Conservation (phyloP, 768 basidiomycete genomes). For the Royoungia palumana region DNA sequence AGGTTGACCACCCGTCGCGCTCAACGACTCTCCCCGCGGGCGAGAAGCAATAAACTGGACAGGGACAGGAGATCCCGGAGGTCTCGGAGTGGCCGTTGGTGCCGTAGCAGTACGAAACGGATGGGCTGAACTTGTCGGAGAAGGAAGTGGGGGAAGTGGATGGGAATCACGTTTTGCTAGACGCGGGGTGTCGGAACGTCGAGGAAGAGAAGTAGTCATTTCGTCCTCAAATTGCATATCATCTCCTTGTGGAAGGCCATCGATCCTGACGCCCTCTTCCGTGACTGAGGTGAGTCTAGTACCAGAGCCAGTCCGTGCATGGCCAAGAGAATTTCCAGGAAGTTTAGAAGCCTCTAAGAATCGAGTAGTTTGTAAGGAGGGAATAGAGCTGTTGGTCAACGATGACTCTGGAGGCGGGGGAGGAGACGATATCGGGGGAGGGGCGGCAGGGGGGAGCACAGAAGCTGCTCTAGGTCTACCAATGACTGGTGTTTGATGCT, state of each 20-base stretch:
- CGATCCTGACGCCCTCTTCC: slow-evolving; percentile 51
- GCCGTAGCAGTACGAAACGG: slow-evolving; percentile 27
- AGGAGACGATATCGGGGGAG: slow-evolving; percentile 59
- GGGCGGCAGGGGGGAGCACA: slow-evolving; percentile 60
- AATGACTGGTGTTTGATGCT: slow-evolving; percentile 20
- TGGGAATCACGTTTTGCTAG: slow-evolving; percentile 51
- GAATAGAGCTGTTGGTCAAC: slow-evolving; percentile 22
- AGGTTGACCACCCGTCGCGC: slow-evolving; percentile 26
- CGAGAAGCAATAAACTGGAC: slow-evolving; percentile 43
- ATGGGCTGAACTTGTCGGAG: slow-evolving; percentile 36
- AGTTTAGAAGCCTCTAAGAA: slow-evolving; percentile 39
- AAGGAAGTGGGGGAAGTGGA: slow-evolving; percentile 66
- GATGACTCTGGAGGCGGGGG: slow-evolving; percentile 48
- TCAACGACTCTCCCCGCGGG: slow-evolving; percentile 56
- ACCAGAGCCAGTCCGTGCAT: slow-evolving; percentile 54
- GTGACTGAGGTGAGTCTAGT: slow-evolving; percentile 56
- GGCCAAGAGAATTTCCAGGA: slow-evolving; percentile 50
- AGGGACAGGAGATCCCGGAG: slow-evolving; percentile 49
- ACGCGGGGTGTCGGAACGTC: slow-evolving; percentile 42
- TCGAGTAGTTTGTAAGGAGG: slow-evolving; percentile 30
- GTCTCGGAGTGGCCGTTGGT: slow-evolving; percentile 23
- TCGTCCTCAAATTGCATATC: slow-evolving; percentile 31
- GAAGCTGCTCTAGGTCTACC: slow-evolving; percentile 54
- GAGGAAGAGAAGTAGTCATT: slow-evolving; percentile 27
- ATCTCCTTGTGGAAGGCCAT: slow-evolving; percentile 31